Conservation (phyloP, 169 alveolate genomes). For the Hepatocystis sp. region DNA sequence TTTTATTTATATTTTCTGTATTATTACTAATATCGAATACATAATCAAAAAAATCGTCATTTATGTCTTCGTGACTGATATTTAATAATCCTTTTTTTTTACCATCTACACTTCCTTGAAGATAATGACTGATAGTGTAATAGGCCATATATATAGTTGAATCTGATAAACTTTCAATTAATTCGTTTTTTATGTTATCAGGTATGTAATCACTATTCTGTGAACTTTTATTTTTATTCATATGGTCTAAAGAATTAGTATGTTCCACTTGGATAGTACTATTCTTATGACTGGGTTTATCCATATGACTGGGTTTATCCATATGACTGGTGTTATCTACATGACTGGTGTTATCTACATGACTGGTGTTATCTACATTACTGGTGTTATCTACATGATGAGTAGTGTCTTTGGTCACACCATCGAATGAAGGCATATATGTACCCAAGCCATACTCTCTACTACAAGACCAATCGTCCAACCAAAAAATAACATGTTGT, state of each 20-base stretch:
- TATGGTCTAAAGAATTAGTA: background rate
- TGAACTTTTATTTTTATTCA: background rate
- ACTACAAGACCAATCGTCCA: slow-evolving; percentile 97
- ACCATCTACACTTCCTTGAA: slow-evolving; percentile 95
- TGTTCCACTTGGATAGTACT: background rate
- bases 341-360: no score
- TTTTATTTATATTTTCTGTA: slow-evolving; percentile 86
- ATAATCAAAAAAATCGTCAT: slow-evolving; percentile 96
- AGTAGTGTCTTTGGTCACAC: background rate
- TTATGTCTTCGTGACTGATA: slow-evolving; percentile 91
- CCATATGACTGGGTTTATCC: no score
- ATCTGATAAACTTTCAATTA: slow-evolving; percentile 99
- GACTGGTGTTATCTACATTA: no score
- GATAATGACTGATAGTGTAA: slow-evolving; percentile 97
- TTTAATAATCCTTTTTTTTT: slow-evolving; percentile 89
- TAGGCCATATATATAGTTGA: slow-evolving; percentile 99
- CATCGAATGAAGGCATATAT: slow-evolving; percentile 86
- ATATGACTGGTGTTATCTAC: no score
- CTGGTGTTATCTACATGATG: no score
- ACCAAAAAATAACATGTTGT: slow-evolving; percentile 92
- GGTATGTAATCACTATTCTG: slow-evolving; percentile 75
- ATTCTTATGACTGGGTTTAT: no score
- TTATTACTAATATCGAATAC: slow-evolving; percentile 90
- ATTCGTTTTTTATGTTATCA: slow-evolving; percentile 85
- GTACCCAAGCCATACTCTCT: slow-evolving; percentile 99